Evolutionary conservation across 768 basidiomycete species (phyloP), one percentile per base, ranked within the genome.

Genomic region (Ephemerocybe angulata): DNA sequence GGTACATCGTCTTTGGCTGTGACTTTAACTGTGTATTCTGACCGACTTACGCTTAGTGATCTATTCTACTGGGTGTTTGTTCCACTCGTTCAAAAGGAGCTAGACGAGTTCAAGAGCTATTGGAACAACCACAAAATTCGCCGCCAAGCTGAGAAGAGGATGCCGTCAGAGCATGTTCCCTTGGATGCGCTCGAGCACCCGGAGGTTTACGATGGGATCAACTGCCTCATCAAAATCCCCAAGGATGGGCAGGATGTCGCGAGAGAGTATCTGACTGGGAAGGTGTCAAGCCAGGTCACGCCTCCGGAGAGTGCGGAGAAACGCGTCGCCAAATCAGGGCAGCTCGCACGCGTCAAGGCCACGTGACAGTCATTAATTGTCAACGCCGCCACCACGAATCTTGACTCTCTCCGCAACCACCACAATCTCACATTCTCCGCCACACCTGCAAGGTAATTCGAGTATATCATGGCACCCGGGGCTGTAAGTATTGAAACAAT

Each of bases 51-150:
- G 6, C 52, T 21, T 25, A 69, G 67, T 7, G 49, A 65, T 44
- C 56, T 72, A 1, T 70, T 70, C 53, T 63, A 71, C 33, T 73
- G 69, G 69, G 62, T 71, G 4, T 72, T 69, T 46, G 59, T 69
- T 5, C 65, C 62, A 25, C 31, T 73, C 22, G 57, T 67, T n/a
- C 71, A 72, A 48, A 49, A 50, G 1, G 58, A 59, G 22, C 63
- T 72, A 0, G 62, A 72, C 44, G 50, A 61, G 2, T 72, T 71
- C 57, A 37, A 49, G 2, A 44, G 21, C 6, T 70, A 61, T 25
- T 72, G 69, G 70, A 73, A 73, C 57, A 51, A 64, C 12, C 70
- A 69, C 42, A 22, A 29, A 4, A 55, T 71, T 31, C 60, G 65
- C 11, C 24, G 10, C 19, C 70, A 71, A 37, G 3, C 33, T 1